Evolutionary conservation across 1,284 basidiomycete genomes (phyloP).

Genomic region (Cryptococcus sp.): DNA sequence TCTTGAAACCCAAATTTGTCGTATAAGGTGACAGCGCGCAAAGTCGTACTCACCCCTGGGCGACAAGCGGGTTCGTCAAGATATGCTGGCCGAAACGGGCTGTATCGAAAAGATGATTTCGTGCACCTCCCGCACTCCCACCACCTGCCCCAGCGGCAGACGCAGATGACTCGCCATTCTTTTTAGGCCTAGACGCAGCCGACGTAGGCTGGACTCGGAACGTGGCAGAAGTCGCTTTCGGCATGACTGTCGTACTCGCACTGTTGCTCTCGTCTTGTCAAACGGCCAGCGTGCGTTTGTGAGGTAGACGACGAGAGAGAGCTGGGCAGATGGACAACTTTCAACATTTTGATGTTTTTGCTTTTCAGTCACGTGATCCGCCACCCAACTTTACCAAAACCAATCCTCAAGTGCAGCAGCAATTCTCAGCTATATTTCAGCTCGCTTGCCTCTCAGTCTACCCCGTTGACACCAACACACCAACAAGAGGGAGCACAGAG

Average conservation of each 20-base stretch:
- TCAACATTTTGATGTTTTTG: background rate
- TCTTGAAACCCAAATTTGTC: background rate
- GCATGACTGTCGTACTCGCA: constrained; percentile 62
- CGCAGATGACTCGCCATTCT: constrained; percentile 35
- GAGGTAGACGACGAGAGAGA: background rate
- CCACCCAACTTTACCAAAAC: background rate
- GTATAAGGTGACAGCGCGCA: background rate
- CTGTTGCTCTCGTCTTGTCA: too few relatives aligned
- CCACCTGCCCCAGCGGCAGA: constrained; percentile 52
- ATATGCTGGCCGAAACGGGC: constrained; percentile 96
- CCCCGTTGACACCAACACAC: background rate
- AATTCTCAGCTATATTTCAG: background rate
- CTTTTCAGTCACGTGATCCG: constrained; percentile 9
- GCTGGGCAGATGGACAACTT: constrained; percentile 1
- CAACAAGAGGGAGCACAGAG: too few relatives aligned
- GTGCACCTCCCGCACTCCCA: constrained; percentile 53
- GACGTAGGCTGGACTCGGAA: constrained; percentile 66
- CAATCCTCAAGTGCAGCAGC: too few relatives aligned
- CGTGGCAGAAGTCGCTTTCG: constrained; percentile 81
- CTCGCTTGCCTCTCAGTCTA: background rate
- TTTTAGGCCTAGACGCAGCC: constrained; percentile 20
- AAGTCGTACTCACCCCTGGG: constrained; percentile 68
- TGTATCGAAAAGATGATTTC: constrained; percentile 88
- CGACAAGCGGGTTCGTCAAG: constrained; percentile 87
- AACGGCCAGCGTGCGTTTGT: background rate